A percentile compares a stretch with the other conserved stretches of the same genome.
Evolutionary conservation across 805 yeast genomes (phyloP).

Genomic region (Huiozyma naganishii): DNA sequence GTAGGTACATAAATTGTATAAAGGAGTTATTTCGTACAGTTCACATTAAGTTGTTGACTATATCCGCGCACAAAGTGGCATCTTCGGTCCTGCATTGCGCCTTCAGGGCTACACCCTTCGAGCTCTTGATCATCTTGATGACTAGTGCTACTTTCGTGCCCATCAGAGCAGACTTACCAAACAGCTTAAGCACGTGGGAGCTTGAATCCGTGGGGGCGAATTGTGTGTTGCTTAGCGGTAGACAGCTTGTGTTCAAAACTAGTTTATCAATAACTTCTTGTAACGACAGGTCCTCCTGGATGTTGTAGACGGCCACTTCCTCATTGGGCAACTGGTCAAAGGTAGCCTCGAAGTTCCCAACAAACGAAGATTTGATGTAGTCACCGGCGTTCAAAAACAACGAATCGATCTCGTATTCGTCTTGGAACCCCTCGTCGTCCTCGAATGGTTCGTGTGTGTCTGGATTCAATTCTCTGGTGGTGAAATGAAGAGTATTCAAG

Average conservation of each 20-base stretch:
- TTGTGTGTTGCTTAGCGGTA: conserved; percentile 68
- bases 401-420: conserved; percentile 85
- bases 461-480: conserved; percentile 70
- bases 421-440: conserved; percentile 78
- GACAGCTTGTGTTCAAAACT: conserved; percentile 43
- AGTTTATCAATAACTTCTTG: conserved; percentile 51
- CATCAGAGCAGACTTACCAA: conserved; percentile 52
- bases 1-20: neutral
- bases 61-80: conserved; percentile 22
- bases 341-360: conserved; percentile 60
- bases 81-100: conserved; percentile 49
- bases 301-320: conserved; percentile 53
- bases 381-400: conserved; percentile 67
- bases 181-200: conserved; percentile 65
- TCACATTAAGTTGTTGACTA: conserved; percentile 22
- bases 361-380: conserved; percentile 64
- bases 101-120: conserved; percentile 41
- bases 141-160: conserved; percentile 39
- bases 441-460: conserved; percentile 54
- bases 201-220: conserved; percentile 43
- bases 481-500: conserved; percentile 59
- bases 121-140: conserved; percentile 42
- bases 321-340: conserved; percentile 67
- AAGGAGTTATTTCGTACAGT: neutral
- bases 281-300: conserved; percentile 38